These are phyloP conservation scores for Aschersonia sp. DNA, from an alignment of 2,329 filamentous ascomycete species.

Conservation along the genomic window DNA sequence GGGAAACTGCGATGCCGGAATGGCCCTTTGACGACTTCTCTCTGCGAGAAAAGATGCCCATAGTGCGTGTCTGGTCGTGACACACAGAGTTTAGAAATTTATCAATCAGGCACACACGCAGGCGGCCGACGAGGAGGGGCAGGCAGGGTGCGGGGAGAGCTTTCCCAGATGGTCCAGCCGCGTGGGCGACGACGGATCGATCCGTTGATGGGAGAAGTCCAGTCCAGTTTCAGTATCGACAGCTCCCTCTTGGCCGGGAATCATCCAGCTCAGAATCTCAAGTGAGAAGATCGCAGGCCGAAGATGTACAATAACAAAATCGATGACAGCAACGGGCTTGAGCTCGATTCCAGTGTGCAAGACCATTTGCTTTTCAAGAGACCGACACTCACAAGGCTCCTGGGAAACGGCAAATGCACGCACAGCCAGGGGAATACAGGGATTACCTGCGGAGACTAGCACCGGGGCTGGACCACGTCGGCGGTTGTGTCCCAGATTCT, in stretches of 20 bases:
- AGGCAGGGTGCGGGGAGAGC: constrained; percentile 8
- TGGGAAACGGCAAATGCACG: too few species aligned
- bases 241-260: too few species aligned
- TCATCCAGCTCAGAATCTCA: too few species aligned
- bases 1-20: constrained; percentile 25
- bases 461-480: neutral
- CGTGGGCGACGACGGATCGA: neutral
- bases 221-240: too few species aligned
- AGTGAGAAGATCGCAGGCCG: neutral
- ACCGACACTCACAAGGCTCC: neutral
- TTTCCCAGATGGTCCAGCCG: neutral
- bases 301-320: neutral
- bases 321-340: too few species aligned
- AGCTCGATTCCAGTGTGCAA: neutral
- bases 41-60: constrained; percentile 43
- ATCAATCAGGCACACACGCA: constrained; percentile 5
- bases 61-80: constrained; percentile 12
- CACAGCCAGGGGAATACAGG: neutral
- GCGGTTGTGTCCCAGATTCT: constrained; percentile 1
- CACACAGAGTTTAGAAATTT: constrained; percentile 1
- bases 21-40: constrained; percentile 32
- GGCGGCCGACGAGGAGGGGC: constrained; percentile 1
- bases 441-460: constrained; percentile 1
- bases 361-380: neutral
- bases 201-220: neutral